Percentiles rank a stretch among this genome's conserved stretches.
These are phyloP conservation scores for Zygosaccharomyces kombuchaensis DNA, from an alignment of 805 yeast genomes.

Conservation along the genomic window DNA sequence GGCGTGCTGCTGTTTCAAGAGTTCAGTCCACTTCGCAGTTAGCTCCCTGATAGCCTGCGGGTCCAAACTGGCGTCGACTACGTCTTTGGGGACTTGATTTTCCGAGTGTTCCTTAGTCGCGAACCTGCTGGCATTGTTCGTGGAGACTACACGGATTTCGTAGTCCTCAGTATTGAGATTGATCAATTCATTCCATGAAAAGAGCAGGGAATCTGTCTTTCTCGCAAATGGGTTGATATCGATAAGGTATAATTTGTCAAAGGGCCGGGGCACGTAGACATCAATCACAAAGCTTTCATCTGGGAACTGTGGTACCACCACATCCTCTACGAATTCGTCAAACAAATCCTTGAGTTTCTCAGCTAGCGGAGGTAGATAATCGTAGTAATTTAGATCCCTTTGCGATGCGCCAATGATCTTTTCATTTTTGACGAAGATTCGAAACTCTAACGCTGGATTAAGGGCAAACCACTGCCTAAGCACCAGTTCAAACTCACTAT, in stretches of 20 bases:
- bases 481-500: conserved; percentile 56
- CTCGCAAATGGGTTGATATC: conserved; percentile 86
- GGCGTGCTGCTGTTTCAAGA: conserved; percentile 30
- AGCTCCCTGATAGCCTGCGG: conserved; percentile 66
- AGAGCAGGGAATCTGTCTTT: conserved; percentile 72
- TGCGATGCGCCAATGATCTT: conserved; percentile 72
- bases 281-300: conserved; percentile 66
- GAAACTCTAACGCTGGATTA: conserved; percentile 87
- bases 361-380: conserved; percentile 54
- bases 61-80: conserved; percentile 76
- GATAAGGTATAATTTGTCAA: conserved; percentile 57
- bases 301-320: conserved; percentile 46
- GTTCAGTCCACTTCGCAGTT: conserved; percentile 54
- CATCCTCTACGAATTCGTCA: conserved; percentile 50
- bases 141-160: conserved; percentile 62
- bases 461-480: conserved; percentile 77
- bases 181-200: conserved; percentile 77
- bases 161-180: conserved; percentile 32
- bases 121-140: conserved; percentile 69
- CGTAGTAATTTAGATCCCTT: conserved; percentile 80
- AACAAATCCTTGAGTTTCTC: conserved; percentile 46
- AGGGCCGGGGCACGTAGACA: conserved; percentile 76
- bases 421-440: conserved; percentile 71
- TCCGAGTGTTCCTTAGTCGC: conserved; percentile 81
- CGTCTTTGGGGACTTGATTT: conserved; percentile 86